These are phyloP conservation scores for Cyclanthera cordifolia DNA, from an alignment of 306 rosid genomes.

Conservation along the genomic window DNA sequence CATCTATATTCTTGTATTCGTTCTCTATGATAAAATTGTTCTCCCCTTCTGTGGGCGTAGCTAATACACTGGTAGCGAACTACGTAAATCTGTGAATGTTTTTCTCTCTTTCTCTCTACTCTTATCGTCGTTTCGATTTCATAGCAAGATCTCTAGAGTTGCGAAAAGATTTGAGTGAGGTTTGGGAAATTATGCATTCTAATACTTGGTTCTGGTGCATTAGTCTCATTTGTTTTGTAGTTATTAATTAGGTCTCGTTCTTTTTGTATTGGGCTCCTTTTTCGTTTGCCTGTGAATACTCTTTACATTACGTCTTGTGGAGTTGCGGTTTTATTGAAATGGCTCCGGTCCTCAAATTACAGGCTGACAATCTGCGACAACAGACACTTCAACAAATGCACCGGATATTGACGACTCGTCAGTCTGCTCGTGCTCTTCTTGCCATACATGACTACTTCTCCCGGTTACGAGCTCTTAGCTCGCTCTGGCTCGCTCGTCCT, in stretches of 20 bases:
- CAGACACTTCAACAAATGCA: constrained; percentile 94
- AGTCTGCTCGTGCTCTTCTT: constrained; percentile 91
- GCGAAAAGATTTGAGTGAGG: no score
- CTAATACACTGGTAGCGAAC: no score
- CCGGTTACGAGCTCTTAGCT: constrained; percentile 81
- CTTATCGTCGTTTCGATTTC: no score
- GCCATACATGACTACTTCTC: constrained; percentile 82
- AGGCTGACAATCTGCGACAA: constrained; percentile 97
- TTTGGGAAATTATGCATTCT: neutral
- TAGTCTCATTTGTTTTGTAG: neutral
- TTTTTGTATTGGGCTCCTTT: neutral
- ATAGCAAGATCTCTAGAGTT: no score
- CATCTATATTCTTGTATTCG: no score
- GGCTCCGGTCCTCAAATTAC: neutral
- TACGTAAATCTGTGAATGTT: no score
- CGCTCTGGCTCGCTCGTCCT: constrained; percentile 96
- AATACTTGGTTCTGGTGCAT: neutral
- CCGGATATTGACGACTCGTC: constrained; percentile 84
- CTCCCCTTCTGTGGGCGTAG: no score
- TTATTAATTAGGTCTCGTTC: neutral
- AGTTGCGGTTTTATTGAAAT: neutral
- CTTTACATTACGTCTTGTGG: neutral
- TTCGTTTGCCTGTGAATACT: no score
- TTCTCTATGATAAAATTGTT: no score
- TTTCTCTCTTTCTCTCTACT: no score